Base-by-base conservation (phyloP, 2,329 filamentous ascomycete genomes). In the Aureobasidium sp. region DNA sequence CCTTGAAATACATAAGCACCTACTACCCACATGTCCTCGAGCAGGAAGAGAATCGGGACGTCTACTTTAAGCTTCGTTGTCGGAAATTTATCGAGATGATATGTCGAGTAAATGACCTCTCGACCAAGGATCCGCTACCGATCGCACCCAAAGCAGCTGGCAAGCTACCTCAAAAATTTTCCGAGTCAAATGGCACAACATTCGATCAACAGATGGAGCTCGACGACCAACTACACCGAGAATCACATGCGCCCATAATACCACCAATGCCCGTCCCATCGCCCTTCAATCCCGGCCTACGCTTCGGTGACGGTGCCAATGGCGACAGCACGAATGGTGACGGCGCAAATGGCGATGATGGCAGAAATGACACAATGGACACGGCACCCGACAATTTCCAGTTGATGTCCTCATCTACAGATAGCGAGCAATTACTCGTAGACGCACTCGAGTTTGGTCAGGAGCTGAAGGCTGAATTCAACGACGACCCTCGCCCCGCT, bases 1-100 rank as follows among this genome's bases (percentile, higher is more conserved):
- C 93, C 0, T 81, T 97, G n/a, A 88, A 92, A 72, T 83, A 87
- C 69, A 96, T 90, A 3, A 84, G 87, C 55, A 79, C 81, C 13
- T 90, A 87, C 70, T 99, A 97, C 69, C 89, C 90, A 5, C 81
- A 83, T 27, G 91, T 97, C 1, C 81, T 99, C 20, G 81, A 84
- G 51, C 84, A 90, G 26, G 70, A 69, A 32, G 57, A 68, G 46
- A 91, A 96, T 70, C 85, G 90, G 61, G 85, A 91, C 60, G 91
- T 97, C 17, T 87, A 92, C 71, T 97, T 99, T 76, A 88, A 87
- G 63, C 79, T 99, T 53, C 85, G 88, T 67, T 97, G 92, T 71
- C 86, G 92, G 64, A 95, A 94, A 72, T 97, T 97, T 73, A 87
- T 97, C 64, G 94, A 99, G 74, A 93, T 99, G 87, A 91, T 96